Conservation (phyloP, 2,329 filamentous ascomycete genomes). For the Penicillium sp. region DNA sequence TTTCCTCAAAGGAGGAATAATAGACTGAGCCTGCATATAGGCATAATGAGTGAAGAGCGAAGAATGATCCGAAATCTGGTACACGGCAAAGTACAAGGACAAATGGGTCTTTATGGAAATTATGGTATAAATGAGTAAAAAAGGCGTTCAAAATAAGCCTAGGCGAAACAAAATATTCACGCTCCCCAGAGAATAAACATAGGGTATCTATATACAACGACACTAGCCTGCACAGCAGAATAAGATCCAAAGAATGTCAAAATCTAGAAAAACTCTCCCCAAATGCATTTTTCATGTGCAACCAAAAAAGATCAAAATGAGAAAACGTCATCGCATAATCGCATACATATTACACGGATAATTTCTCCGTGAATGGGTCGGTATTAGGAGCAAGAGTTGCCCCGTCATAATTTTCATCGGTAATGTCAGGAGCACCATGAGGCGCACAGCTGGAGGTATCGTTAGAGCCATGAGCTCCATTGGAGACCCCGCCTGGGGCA, state of each 20-base stretch:
- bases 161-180: neutral
- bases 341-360: slow-evolving; percentile 6
- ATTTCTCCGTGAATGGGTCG: slow-evolving; percentile 2
- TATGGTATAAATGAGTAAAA: too few relatives aligned
- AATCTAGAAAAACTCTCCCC: slow-evolving; percentile 1
- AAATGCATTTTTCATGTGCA: slow-evolving; percentile 9
- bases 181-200: neutral
- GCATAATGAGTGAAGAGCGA: too few relatives aligned
- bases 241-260: neutral
- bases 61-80: too few relatives aligned
- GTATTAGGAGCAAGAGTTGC: neutral
- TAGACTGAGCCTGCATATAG: too few relatives aligned
- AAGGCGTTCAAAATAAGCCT: too few relatives aligned
- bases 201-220: slow-evolving; percentile 26
- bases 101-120: too few relatives aligned
- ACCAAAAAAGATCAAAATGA: slow-evolving; percentile 2
- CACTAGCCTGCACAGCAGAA: slow-evolving; percentile 3
- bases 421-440: neutral
- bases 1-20: too few relatives aligned
- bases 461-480: neutral
- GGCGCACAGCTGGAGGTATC: neutral
- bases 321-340: neutral
- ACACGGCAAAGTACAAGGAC: too few relatives aligned
- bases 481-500: neutral
- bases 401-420: neutral